A percentile compares a stretch with the other conserved stretches of the same genome.
Evolutionary conservation across 306 rosid genomes (phyloP).

Genomic region (Vigna trinervia): DNA sequence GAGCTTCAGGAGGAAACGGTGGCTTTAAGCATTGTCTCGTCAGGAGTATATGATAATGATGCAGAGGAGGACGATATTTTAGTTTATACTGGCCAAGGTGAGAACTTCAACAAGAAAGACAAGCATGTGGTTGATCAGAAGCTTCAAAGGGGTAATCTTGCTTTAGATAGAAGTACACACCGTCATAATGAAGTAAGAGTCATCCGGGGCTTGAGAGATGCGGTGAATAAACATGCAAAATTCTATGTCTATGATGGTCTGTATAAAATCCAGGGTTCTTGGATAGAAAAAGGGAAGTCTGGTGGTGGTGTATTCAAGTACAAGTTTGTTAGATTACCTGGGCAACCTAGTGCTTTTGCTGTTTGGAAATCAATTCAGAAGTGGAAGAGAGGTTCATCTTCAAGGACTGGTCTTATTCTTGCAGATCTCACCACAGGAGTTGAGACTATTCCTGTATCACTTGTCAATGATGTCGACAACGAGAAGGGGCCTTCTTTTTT

Average conservation of each 20-base stretch:
- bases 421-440: slow-evolving; percentile 61
- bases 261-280: slow-evolving; percentile 62
- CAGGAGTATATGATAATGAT: slow-evolving; percentile 65
- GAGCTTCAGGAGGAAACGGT: slow-evolving; percentile 56
- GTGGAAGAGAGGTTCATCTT: slow-evolving; percentile 50
- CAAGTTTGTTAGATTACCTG: slow-evolving; percentile 66
- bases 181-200: slow-evolving; percentile 65
- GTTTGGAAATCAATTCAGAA: slow-evolving; percentile 58
- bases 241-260: slow-evolving; percentile 75
- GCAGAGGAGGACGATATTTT: slow-evolving; percentile 58
- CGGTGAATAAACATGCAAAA: slow-evolving; percentile 46
- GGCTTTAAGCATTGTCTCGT: slow-evolving; percentile 74
- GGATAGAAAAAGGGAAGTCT: slow-evolving; percentile 62
- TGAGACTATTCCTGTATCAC: slow-evolving; percentile 66
- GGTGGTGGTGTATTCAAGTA: slow-evolving; percentile 72
- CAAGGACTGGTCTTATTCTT: slow-evolving; percentile 65
- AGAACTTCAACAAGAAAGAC: slow-evolving; percentile 58
- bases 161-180: slow-evolving; percentile 61
- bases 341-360: slow-evolving; percentile 61
- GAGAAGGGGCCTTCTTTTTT: slow-evolving; percentile 62
- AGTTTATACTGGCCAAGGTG: slow-evolving; percentile 76
- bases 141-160: slow-evolving; percentile 80
- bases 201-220: slow-evolving; percentile 64
- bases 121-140: slow-evolving; percentile 65
- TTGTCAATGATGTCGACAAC: slow-evolving; percentile 70